phyloP scores from a whole-genome alignment of 2,329 filamentous ascomycete genomes.

The Phialemoniopsis sp. region DNA sequence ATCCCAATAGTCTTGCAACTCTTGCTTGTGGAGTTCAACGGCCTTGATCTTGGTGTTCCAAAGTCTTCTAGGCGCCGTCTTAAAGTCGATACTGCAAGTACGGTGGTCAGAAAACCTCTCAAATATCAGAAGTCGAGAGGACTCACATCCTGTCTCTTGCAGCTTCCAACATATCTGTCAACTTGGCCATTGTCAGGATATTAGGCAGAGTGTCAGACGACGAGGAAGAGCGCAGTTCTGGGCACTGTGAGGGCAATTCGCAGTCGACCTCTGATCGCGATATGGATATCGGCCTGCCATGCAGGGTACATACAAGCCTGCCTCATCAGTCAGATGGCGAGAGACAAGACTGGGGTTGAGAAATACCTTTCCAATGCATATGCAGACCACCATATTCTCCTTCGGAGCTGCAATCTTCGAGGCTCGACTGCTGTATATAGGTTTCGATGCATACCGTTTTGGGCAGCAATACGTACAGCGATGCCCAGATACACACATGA shows the following conservation, averaged over 20 bases:
- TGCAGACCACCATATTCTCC: constrained; percentile 53
- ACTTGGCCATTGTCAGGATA: too few species aligned
- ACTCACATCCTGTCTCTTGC: too few species aligned
- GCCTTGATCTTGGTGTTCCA: too few species aligned
- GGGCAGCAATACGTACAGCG: constrained; percentile 52
- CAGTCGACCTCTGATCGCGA: constrained; percentile 48
- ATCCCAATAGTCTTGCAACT: constrained; percentile 35
- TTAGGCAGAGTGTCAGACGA: too few species aligned
- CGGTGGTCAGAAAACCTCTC: too few species aligned
- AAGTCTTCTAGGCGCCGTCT: too few species aligned
- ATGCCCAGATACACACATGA: constrained; percentile 54
- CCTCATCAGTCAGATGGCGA: too few species aligned
- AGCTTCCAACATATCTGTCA: too few species aligned
- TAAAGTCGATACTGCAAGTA: too few species aligned
- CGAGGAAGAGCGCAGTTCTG: constrained; percentile 16
- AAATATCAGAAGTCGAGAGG: too few species aligned
- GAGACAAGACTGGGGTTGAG: too few species aligned
- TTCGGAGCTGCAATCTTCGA: constrained; percentile 45
- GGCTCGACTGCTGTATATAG: constrained; percentile 40
- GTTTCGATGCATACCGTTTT: constrained; percentile 57
- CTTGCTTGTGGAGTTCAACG: too few species aligned
- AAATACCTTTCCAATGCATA: constrained; percentile 55
- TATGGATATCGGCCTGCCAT: constrained; percentile 51
- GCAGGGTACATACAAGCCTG: constrained; percentile 46
- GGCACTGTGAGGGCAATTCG: constrained; percentile 42